Evolutionary conservation across 179 eudicot species (phyloP), one percentile per base, ranked within the genome.

Genomic region (Amaranthus tricolor): DNA sequence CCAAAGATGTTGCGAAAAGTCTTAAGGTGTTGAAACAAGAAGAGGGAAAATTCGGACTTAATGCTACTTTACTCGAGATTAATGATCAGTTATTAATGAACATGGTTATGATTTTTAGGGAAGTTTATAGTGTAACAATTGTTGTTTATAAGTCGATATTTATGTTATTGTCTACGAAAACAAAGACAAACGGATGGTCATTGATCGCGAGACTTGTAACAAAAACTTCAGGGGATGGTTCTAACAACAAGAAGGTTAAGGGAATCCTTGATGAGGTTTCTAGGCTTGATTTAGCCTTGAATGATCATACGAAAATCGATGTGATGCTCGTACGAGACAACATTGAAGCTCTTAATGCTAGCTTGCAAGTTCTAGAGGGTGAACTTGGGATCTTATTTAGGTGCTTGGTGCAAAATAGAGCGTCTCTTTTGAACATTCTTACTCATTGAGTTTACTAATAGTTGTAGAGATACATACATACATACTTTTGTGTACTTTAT

Each of bases 361-460:
- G 74, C 60, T 63, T 83, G 21, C 75, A 72, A 14, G 71, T 78
- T 8, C 56, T 86, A 1, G 91, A 86, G 60, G 77, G 53, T 14
- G 83, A 81, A 67, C 63, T 86, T 15, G 84, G 86, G 17, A 67
- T 49, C 24, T 57, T 85, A 20, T 83, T 77, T 66, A 88, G 84
- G 79, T 69, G 82, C 14, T 65, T 86, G 51, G 49, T 86, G 9
- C 72, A 79, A 51, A 73, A 68, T 74, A 81, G 91, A 72, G 91
- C 86, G 20, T 72, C 85, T 15, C 80, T 86, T 19, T 85, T 88
- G 40, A 88, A 88, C 77, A 74, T 87, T 47, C 84, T 87, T 8
- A 74, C 73, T 56, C 40, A 64, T 12, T 83, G 13, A 77, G 12
- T 63, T 19, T 19, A 31, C 40, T 31, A 31, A 31, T 31, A 31